A percentile compares a stretch with the other conserved stretches of the same genome.
phyloP scores from a whole-genome alignment of 176 grass and related monocot species.

The Juncus inflexus region DNA sequence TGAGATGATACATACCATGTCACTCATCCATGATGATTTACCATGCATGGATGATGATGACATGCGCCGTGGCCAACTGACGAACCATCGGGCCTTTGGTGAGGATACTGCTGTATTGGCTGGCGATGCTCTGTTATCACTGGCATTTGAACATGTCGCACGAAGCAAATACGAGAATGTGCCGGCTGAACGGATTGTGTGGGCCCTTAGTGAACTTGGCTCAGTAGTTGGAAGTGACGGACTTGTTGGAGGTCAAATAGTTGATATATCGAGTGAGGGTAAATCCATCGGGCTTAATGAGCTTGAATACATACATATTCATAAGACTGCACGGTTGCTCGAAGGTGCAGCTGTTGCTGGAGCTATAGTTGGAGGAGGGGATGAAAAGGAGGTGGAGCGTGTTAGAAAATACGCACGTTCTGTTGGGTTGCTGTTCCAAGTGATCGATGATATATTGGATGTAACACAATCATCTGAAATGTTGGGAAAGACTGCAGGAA shows the following conservation, averaged over 20 bases:
- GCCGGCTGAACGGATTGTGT: conserved; percentile 20
- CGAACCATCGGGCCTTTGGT: conserved; percentile 46
- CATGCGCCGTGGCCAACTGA: conserved; percentile 32
- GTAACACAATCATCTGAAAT: conserved; percentile 42
- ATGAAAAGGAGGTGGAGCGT: conserved; percentile 20
- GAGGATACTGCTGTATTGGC: conserved; percentile 37
- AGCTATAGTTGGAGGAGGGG: conserved; percentile 24
- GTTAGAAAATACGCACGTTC: conserved; percentile 32
- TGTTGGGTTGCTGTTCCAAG: conserved; percentile 43
- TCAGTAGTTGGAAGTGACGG: conserved; percentile 27
- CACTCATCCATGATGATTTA: conserved; percentile 58
- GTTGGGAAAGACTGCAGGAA: conserved; percentile 51
- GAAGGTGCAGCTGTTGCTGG: conserved; percentile 41
- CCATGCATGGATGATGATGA: conserved; percentile 60
- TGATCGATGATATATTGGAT: conserved; percentile 52
- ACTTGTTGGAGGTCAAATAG: conserved; percentile 34
- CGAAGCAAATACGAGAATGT: neutral
- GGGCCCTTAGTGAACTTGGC: conserved; percentile 38
- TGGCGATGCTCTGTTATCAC: conserved; percentile 41
- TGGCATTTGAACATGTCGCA: conserved; percentile 46
- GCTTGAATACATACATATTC: conserved; percentile 48
- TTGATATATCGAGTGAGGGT: conserved; percentile 35
- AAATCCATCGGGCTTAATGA: conserved; percentile 12
- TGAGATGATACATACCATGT: conserved; percentile 53
- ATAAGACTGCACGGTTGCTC: conserved; percentile 46